phyloP scores from a whole-genome alignment of 768 basidiomycete species.

The Kwoniella heveanensis region DNA sequence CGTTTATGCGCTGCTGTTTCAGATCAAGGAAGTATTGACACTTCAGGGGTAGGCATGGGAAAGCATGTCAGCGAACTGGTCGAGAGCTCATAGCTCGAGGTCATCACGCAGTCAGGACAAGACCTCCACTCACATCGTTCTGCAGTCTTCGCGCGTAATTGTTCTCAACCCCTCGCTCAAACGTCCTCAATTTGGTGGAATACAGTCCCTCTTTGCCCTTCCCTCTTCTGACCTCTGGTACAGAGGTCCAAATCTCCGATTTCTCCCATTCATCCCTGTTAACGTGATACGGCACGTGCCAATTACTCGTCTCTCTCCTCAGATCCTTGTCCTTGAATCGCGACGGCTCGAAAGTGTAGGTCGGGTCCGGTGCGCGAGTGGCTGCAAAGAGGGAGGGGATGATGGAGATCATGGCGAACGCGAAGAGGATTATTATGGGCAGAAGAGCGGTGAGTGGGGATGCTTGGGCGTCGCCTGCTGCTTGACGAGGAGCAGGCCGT shows the following conservation, averaged over 20 bases:
- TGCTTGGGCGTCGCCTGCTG: conserved; percentile 54
- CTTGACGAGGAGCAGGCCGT: conserved; percentile 50
- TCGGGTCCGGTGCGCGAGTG: conserved; percentile 72
- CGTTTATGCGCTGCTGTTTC: conserved; percentile 71
- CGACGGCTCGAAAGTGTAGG: conserved; percentile 67
- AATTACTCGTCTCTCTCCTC: conserved; percentile 68
- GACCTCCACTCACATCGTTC: conserved; percentile 56
- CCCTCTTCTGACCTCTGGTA: conserved; percentile 48
- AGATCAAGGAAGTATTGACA: conserved; percentile 72
- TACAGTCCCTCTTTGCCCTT: conserved; percentile 47
- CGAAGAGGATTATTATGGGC: conserved; percentile 80
- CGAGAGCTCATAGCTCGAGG: too few relatives aligned
- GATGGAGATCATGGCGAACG: conserved; percentile 78
- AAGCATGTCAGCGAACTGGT: background rate
- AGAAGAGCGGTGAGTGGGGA: conserved; percentile 69
- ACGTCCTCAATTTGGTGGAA: conserved; percentile 60
- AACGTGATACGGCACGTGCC: conserved; percentile 82
- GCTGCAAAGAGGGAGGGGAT: conserved; percentile 75
- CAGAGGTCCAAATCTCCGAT: conserved; percentile 69
- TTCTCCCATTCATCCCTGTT: conserved; percentile 71
- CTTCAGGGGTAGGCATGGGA: conserved; percentile 35
- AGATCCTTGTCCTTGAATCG: conserved; percentile 60
- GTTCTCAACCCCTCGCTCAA: conserved; percentile 77
- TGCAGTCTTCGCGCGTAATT: conserved; percentile 72
- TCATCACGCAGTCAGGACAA: too few relatives aligned